Percentiles rank a stretch among this genome's conserved stretches.
Evolutionary conservation across 768 basidiomycete species (phyloP).

Genomic region (Roridomyces roridus): DNA sequence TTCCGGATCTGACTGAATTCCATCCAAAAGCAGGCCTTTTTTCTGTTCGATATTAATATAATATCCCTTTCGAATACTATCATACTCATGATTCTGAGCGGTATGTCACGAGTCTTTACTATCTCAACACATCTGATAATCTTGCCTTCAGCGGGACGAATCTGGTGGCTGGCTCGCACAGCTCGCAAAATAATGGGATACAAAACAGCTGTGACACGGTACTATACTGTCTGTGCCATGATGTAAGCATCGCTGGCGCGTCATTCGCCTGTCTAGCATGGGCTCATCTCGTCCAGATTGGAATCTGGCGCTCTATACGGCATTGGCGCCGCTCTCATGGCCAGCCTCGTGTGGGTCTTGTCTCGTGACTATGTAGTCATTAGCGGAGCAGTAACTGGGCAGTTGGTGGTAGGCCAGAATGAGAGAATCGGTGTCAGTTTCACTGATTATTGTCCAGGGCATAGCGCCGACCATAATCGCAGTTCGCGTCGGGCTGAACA

Average conservation of each 20-base stretch:
- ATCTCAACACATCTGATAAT: too few species aligned
- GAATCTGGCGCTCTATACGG: too few species aligned
- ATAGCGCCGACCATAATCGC: not conserved
- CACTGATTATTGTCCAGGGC: not conserved
- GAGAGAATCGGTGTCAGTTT: not conserved
- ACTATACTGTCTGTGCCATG: too few species aligned
- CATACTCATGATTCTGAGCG: conserved; percentile 1
- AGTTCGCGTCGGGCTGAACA: not conserved
- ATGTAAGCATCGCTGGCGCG: not conserved
- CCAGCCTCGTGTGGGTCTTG: too few species aligned
- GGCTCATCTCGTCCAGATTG: not conserved
- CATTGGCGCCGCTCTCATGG: too few species aligned
- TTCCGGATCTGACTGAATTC: too few species aligned
- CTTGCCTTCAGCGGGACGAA: conserved; percentile 7
- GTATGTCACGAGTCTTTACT: too few species aligned
- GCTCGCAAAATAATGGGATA: not conserved
- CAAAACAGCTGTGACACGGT: too few species aligned
- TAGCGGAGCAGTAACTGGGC: too few species aligned
- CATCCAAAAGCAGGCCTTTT: too few species aligned
- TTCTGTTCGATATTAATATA: not conserved
- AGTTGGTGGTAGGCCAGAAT: too few species aligned
- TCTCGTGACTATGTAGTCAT: too few species aligned
- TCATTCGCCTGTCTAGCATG: not conserved
- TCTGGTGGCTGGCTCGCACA: conserved; percentile 7
- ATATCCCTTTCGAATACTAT: not conserved